Base-by-base conservation (phyloP, 2,329 filamentous ascomycete genomes). In the Fusarium odoratissimum region DNA sequence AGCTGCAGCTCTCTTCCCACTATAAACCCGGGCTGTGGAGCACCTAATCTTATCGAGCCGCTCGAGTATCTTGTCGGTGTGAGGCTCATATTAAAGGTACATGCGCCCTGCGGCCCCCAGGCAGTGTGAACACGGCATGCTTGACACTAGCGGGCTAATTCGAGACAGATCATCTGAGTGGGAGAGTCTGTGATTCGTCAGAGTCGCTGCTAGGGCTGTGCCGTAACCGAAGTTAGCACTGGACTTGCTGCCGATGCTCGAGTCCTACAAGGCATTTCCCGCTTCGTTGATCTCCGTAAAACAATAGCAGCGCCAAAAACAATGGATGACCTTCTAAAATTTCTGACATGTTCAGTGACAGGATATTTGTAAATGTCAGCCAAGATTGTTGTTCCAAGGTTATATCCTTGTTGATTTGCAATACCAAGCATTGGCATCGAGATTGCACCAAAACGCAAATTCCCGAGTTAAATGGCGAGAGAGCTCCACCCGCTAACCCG, bases 91-190 rank as follows among this genome's bases (percentile, higher is more conserved):
- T n/a, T 19, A 54, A 40, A 48, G 41, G 37, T 65, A 66, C 63
- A 41, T 67, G 55, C 19, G 42, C 38, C 37, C 67, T 71, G 56
- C n/a, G 40, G 42, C 67, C 61, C 66, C 67, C 33, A 46, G 60
- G 33, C 51, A 14, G 35, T 28, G 42, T 25, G 31, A 28, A 42
- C 33, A 45, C 40, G 64, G 63, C 25, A 64, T 44, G 21, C 63
- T 67, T 44, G 40, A 21, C 19, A 8, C 40, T 38, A 57, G 37
- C 30, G 42, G 28, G 30, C 25, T 49, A 33, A 58, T 66, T 70
- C 30, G 38, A 62, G 46, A 72, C 51, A 55, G 56, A 73, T 67
- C 69, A 72, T 70, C 65, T 52, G 49, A 25, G 37, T 31, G 41
- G 14, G 23, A 30, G 49, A 2, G 19, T 2, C 5, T 28, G 5